Evolutionary conservation across 352 stramenopile genomes (phyloP), one percentile per base, ranked within the genome.

Genomic region (Globisporangium emineosum): DNA sequence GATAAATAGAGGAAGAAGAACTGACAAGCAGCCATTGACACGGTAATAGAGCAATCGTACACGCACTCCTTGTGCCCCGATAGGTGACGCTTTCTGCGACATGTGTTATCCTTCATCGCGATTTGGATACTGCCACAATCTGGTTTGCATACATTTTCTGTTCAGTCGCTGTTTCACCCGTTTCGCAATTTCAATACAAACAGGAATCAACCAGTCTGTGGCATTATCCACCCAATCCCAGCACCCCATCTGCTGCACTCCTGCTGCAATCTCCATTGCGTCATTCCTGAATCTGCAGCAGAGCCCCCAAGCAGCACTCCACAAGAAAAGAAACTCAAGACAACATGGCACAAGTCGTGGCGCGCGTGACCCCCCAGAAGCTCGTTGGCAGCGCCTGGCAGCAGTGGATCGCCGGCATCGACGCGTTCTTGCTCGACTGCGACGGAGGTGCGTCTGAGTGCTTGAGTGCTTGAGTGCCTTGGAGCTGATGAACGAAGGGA

Each of bases 371-470:
- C 5, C 66, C 76, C 15, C 66, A 85, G 65, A 67, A 70, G 37
- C 67, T 88, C 52, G 72, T 66, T 27, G 50, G 65, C 57, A 66
- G 67, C 60, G 69, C 69, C 15, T 89, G 77, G 72, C 69, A 72
- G 66, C 75, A 79, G 63, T 93, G 82, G 82, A 78, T 91, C 51
- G 55, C 78, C 33, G 66, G 72, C 13, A 64, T 91, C 25, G 84
- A 93, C 65, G 75, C 81, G 32, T 91, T 93, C 68, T 75, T 93
- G 23, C 84, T 93, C 37, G 86, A 94, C 71, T 94, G 86, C 66
- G 86, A 94, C 71, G 86, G 86, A 65, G 85, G 85, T 92, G 54
- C 40, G 66, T 56, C 27, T 21, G 51, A n/a, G n/a, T n/a, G n/a
- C n/a, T n/a, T n/a, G n/a, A n/a, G n/a, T 21, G n/a, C 15, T 2